phyloP scores from a whole-genome alignment of 352 stramenopile species.

The Phytophthora sojae region DNA sequence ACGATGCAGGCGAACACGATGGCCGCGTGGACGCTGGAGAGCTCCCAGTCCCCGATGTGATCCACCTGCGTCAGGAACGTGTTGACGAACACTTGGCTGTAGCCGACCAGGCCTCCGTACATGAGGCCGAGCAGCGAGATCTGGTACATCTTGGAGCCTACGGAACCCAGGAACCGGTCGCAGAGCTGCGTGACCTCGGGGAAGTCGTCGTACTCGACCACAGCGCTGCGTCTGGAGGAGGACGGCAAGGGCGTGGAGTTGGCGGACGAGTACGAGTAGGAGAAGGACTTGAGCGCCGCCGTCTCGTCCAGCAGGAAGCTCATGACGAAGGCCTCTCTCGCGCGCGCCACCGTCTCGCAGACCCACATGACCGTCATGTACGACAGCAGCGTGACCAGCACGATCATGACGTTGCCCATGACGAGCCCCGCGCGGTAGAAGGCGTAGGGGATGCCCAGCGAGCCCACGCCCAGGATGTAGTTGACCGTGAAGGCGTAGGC shows the following conservation, averaged over 20 bases:
- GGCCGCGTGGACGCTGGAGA: slow-evolving; percentile 64
- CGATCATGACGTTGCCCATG: slow-evolving; percentile 78
- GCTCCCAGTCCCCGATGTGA: slow-evolving; percentile 54
- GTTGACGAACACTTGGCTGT: slow-evolving; percentile 93
- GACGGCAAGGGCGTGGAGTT: background rate
- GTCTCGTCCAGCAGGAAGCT: slow-evolving; percentile 45
- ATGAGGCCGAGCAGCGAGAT: slow-evolving; percentile 88
- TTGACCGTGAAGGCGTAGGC: slow-evolving; percentile 93
- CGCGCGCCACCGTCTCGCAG: slow-evolving; percentile 74
- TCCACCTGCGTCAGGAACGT: slow-evolving; percentile 80
- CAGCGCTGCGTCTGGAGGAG: slow-evolving; percentile 10
- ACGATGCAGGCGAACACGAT: slow-evolving; percentile 87
- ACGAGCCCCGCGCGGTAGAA: slow-evolving; percentile 85
- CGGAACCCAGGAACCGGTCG: slow-evolving; percentile 68
- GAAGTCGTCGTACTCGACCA: slow-evolving; percentile 61
- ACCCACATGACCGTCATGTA: slow-evolving; percentile 94
- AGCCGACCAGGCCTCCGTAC: slow-evolving; percentile 90
- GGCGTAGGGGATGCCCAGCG: slow-evolving; percentile 88
- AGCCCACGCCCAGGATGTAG: slow-evolving; percentile 94
- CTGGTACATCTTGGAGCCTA: slow-evolving; percentile 84
- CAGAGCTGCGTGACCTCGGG: slow-evolving; percentile 85
- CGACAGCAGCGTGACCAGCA: slow-evolving; percentile 80
- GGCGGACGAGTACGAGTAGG: slow-evolving; percentile 7
- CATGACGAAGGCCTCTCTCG: slow-evolving; percentile 53
- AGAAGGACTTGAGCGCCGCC: slow-evolving; percentile 29